Conservation (phyloP, 1,139 yeast species). For the Zygoascus meyerae region DNA sequence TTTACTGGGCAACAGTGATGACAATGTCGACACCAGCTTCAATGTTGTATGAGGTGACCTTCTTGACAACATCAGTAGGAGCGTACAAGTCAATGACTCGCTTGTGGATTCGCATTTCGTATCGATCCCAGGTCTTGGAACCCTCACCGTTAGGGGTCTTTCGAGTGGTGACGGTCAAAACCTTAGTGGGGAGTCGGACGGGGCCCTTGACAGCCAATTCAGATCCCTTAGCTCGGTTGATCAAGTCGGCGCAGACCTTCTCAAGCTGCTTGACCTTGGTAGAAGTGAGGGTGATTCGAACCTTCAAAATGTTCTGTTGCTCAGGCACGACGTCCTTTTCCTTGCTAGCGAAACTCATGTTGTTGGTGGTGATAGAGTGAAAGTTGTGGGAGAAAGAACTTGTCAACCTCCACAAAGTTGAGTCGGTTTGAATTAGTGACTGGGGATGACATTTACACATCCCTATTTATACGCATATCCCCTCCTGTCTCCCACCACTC, state of each 20-base stretch:
- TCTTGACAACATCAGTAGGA: constrained; percentile 89
- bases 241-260: constrained; percentile 81
- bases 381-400: constrained; percentile 4
- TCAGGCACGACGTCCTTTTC: constrained; percentile 76
- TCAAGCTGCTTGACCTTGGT: constrained; percentile 99
- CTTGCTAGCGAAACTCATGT: constrained; percentile 36
- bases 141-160: constrained; percentile 99
- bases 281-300: constrained; percentile 98
- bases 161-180: constrained; percentile 97
- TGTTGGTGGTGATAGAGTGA: constrained; percentile 12
- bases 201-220: constrained; percentile 83
- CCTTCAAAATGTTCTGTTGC: constrained; percentile 87
- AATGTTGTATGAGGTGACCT: constrained; percentile 88
- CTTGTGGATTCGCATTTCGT: constrained; percentile 99
- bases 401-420: constrained; percentile 7
- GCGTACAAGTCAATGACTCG: constrained; percentile 98
- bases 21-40: constrained; percentile 45
- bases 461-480: not conserved
- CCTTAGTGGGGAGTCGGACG: constrained; percentile 99
- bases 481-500: not conserved
- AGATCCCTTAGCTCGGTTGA: constrained; percentile 79
- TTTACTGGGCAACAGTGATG: constrained; percentile 40
- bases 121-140: constrained; percentile 99
- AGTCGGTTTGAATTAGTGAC: constrained; percentile 10
- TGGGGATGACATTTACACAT: constrained; percentile 7